A percentile compares a stretch with the other conserved stretches of the same genome.
Conservation (phyloP, 2,329 filamentous ascomycete species). For the Dactylellina leptospora region DNA sequence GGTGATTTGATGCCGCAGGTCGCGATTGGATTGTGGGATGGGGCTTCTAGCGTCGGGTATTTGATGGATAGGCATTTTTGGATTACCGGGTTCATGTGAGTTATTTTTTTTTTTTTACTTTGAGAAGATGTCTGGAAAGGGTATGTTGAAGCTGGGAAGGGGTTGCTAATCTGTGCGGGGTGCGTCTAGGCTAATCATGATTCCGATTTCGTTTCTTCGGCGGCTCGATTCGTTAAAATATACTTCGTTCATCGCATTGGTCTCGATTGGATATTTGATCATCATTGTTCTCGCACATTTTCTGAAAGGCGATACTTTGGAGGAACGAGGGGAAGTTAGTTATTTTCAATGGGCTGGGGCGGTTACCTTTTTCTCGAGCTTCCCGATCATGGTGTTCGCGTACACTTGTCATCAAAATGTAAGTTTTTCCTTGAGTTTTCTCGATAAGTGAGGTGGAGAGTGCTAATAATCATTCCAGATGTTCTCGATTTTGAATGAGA, state of each 20-base stretch:
- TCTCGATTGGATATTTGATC: constrained; percentile 93
- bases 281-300: constrained; percentile 94
- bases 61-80: constrained; percentile 92
- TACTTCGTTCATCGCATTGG: constrained; percentile 87
- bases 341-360: constrained; percentile 81
- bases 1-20: constrained; percentile 98
- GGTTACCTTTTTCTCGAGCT: constrained; percentile 79
- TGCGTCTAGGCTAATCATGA: constrained; percentile 91
- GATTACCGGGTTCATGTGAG: constrained; percentile 95
- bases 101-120: constrained; percentile 56
- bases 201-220: constrained; percentile 89
- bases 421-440: constrained; percentile 58
- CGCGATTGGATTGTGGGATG: constrained; percentile 77
- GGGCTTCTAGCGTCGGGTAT: constrained; percentile 72
- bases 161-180: too few relatives aligned
- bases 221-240: constrained; percentile 96
- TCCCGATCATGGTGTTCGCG: constrained; percentile 97
- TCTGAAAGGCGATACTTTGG: constrained; percentile 76
- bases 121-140: background rate
- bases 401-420: constrained; percentile 99
- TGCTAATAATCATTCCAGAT: constrained; percentile 70
- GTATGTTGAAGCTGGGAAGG: too few relatives aligned
- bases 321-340: constrained; percentile 77
- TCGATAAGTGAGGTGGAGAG: background rate
- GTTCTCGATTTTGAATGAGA: constrained; percentile 98